phyloP scores from a whole-genome alignment of 2,329 filamentous ascomycete genomes.

The Cercospora janseana region DNA sequence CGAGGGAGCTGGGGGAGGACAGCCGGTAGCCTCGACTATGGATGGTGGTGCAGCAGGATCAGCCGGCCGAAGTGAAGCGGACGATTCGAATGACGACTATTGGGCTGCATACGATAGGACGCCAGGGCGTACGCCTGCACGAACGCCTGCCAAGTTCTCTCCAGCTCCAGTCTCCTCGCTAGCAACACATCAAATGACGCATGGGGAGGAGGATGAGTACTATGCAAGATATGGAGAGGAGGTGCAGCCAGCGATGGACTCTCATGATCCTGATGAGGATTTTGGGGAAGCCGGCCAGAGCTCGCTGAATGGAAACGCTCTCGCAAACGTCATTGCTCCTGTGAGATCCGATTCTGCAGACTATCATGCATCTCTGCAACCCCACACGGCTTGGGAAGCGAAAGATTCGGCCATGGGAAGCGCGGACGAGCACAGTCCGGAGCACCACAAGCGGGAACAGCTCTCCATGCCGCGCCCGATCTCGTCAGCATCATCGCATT shows the following conservation, averaged over 20 bases:
- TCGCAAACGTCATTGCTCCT: constrained; percentile 32
- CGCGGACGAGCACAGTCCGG: constrained; percentile 17
- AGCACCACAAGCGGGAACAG: constrained; percentile 17
- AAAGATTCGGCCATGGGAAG: constrained; percentile 24
- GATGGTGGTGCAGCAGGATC: constrained; percentile 20
- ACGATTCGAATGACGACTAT: constrained; percentile 68
- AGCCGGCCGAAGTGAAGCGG: constrained; percentile 51
- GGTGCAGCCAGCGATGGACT: constrained; percentile 78
- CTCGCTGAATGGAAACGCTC: constrained; percentile 54
- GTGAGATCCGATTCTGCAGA: constrained; percentile 18
- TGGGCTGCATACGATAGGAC: constrained; percentile 77
- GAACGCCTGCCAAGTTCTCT: constrained; percentile 63
- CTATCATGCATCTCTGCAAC: constrained; percentile 23
- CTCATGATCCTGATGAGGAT: constrained; percentile 75
- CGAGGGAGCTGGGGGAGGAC: constrained; percentile 35
- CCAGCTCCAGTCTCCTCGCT: constrained; percentile 53
- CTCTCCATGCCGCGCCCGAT: constrained; percentile 51
- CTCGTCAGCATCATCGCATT: constrained; percentile 42
- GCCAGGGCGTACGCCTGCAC: constrained; percentile 47
- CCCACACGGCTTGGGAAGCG: constrained; percentile 21
- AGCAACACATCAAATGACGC: constrained; percentile 30
- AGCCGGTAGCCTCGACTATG: constrained; percentile 11
- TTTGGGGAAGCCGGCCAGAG: constrained; percentile 48
- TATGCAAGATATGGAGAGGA: constrained; percentile 70
- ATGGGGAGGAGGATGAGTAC: constrained; percentile 63